These are phyloP conservation scores for Russula sp. DNA, from an alignment of 768 basidiomycete genomes.

Conservation along the genomic window DNA sequence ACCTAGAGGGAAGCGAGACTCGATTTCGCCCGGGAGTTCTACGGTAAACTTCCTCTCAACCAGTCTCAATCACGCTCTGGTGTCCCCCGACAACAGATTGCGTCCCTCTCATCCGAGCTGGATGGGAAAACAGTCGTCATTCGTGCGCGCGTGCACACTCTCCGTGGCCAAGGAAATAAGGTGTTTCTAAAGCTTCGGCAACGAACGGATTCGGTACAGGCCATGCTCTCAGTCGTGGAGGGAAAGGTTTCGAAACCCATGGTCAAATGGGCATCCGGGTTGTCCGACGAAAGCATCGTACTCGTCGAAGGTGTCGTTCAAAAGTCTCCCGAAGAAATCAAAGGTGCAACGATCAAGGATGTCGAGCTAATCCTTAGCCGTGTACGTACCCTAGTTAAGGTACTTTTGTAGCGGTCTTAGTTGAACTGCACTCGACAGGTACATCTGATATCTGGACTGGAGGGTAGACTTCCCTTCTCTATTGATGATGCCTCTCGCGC, in stretches of 20 bases:
- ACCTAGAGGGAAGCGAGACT: slow-evolving; percentile 27
- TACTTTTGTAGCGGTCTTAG: not conserved
- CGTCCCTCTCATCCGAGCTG: slow-evolving; percentile 48
- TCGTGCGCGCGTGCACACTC: slow-evolving; percentile 86
- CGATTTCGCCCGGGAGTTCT: slow-evolving; percentile 75
- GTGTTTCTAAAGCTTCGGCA: slow-evolving; percentile 91
- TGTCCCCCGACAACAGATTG: slow-evolving; percentile 55
- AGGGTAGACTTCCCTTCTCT: slow-evolving; percentile 79
- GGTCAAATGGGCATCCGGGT: slow-evolving; percentile 81
- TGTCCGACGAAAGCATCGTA: slow-evolving; percentile 85
- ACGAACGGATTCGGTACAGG: slow-evolving; percentile 80
- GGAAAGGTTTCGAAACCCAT: slow-evolving; percentile 91
- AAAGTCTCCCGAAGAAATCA: slow-evolving; percentile 77
- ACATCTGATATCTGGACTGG: slow-evolving; percentile 71
- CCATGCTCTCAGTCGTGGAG: slow-evolving; percentile 61
- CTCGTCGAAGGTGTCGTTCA: slow-evolving; percentile 80
- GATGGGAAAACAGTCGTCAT: slow-evolving; percentile 73
- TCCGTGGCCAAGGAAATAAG: slow-evolving; percentile 88
- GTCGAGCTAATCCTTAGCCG: slow-evolving; percentile 81
- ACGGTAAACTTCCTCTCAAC: slow-evolving; percentile 84
- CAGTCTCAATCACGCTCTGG: slow-evolving; percentile 78
- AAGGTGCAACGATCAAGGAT: slow-evolving; percentile 81
- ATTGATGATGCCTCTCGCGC: slow-evolving; percentile 88
- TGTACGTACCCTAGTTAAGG: slow-evolving; percentile 36
- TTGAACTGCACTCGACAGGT: slow-evolving; percentile 40